Evolutionary conservation across 2,329 filamentous ascomycete genomes (phyloP).

Genomic region (Monosporascus sp.): DNA sequence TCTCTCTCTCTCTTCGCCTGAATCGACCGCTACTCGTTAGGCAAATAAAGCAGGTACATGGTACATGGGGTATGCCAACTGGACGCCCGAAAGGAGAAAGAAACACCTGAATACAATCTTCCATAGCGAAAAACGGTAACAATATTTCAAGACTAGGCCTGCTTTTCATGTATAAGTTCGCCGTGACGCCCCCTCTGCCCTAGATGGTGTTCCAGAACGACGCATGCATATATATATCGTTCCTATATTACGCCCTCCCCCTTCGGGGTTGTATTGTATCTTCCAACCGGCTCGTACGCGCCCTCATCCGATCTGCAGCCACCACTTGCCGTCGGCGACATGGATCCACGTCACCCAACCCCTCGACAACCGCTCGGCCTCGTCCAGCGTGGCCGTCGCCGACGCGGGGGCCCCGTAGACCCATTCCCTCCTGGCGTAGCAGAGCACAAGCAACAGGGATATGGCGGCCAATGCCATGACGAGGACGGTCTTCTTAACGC

Average conservation of each 20-base stretch:
- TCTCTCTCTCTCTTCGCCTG: no score
- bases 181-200: not conserved
- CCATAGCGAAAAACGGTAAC: no score
- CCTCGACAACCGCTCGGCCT: not conserved
- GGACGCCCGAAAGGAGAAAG: no score
- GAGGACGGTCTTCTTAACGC: not conserved
- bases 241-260: not conserved
- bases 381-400: not conserved
- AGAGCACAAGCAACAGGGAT: not conserved
- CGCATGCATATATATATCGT: not conserved
- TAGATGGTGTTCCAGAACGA: no score
- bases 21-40: no score
- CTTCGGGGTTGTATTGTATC: not conserved
- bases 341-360: not conserved
- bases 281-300: not conserved
- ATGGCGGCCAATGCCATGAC: not conserved
- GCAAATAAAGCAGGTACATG: no score
- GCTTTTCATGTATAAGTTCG: not conserved
- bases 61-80: no score
- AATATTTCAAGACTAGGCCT: not conserved
- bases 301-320: not conserved
- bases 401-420: not conserved
- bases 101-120: no score
- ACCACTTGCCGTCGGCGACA: not conserved
- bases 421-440: not conserved